Conservation (phyloP, 2,329 filamentous ascomycete species). For the Zarea fungicola region DNA sequence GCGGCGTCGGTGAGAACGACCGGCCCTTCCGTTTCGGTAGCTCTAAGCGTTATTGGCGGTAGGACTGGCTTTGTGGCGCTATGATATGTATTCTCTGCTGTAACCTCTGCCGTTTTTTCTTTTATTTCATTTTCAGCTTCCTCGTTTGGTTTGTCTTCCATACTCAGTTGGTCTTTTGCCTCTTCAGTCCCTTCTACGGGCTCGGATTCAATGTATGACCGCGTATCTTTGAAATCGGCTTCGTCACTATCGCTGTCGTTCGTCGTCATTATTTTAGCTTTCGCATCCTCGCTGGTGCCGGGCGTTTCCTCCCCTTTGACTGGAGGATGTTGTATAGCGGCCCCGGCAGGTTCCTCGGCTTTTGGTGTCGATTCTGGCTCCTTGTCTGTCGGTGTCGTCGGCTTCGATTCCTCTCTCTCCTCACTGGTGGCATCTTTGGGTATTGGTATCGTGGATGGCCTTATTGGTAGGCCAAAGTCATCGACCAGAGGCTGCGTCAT, state of each 20-base stretch:
- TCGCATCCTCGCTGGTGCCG: neutral
- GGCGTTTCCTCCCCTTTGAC: constrained; percentile 18
- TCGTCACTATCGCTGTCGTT: constrained; percentile 31
- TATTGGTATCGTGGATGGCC: constrained; percentile 31
- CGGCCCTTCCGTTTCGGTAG: neutral
- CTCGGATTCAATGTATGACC: constrained; percentile 22
- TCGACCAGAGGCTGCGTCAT: constrained; percentile 43
- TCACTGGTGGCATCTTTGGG: neutral
- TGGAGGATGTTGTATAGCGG: constrained; percentile 10
- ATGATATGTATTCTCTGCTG: too few species aligned
- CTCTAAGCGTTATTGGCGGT: neutral
- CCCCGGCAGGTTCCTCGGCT: neutral
- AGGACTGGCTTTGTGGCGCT: neutral
- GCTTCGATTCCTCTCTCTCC: neutral
- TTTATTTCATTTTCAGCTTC: neutral
- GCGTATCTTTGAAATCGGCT: constrained; percentile 32
- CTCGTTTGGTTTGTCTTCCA: neutral
- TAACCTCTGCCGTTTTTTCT: neutral
- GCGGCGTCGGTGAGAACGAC: constrained; percentile 8
- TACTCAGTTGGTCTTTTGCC: neutral
- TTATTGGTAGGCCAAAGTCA: constrained; percentile 66
- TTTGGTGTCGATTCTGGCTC: constrained; percentile 8
- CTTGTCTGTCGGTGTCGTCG: constrained; percentile 7
- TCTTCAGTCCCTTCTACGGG: constrained; percentile 16
- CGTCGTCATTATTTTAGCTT: constrained; percentile 12